Base-by-base conservation (phyloP, 2,329 filamentous ascomycete genomes). In the Helminthosporium solani region DNA sequence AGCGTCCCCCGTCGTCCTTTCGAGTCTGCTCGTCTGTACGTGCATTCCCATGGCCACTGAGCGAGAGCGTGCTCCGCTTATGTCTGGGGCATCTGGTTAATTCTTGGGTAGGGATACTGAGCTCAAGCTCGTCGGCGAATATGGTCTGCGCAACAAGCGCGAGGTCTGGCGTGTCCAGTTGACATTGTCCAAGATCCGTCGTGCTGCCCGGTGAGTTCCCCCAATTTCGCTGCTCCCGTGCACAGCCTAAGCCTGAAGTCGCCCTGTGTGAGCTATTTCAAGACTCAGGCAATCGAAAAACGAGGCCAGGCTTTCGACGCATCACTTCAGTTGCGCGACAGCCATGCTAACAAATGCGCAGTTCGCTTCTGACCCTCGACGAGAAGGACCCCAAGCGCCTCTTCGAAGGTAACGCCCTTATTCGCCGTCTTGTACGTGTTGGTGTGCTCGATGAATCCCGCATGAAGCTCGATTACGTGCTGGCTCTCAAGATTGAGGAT, bases 401-500 rank as follows among this genome's bases (percentile, higher is more conserved):
- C 66, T 99, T 99, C 84, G 94, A 99, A 85, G 94, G 94, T 80
- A 99, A 99, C 79, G 94, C 94, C 76, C 86, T 99, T 76, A 99
- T 99, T 87, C 94, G 94, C 77, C 94, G 94, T 88, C 90, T 99
- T 66, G 94, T 99, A 65, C 94, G 94, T 77, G 91, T 97, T 75
- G 94, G 94, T 89, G 94, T 99, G 73, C 90, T 99, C 73, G 94
- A 99, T 77, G 94, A 99, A 84, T 91, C 91, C 76, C 94, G 94
- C 85, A 99, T 99, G 94, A 99, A 96, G 88, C 94, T 99, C 84
- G 94, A 99, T 96, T 96, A 99, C 87, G 94, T 99, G 75, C 82
- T 99, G 75, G 94, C 94, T 80, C 87, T 99, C 55, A 95, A 96
- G 85, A 88, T 95, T 71, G 94, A 99, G 81, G 94, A 99, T 80